Percentiles rank a stretch among this genome's conserved stretches.
Conservation (phyloP, 1,284 basidiomycete genomes). For the Porogramme epimiltina region DNA sequence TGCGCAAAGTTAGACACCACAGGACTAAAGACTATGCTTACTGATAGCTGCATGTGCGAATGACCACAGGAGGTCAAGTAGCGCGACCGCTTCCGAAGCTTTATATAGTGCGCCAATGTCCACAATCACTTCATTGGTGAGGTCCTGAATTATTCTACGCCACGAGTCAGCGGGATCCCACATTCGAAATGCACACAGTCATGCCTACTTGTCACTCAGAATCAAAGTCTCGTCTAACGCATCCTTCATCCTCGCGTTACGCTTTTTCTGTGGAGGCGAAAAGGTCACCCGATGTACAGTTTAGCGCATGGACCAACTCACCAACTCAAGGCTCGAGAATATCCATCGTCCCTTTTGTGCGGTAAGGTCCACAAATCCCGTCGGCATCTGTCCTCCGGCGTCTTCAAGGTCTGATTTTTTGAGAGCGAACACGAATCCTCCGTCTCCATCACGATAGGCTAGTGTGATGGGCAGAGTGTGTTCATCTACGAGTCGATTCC, state of each 20-base stretch:
- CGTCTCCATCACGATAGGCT: conserved; percentile 68
- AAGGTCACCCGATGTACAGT: background rate
- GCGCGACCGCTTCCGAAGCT: conserved; percentile 86
- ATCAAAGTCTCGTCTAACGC: conserved; percentile 81
- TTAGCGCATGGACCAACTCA: conserved; percentile 33
- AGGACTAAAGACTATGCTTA: conserved; percentile 35
- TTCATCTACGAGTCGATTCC: conserved; percentile 55
- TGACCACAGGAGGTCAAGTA: conserved; percentile 85
- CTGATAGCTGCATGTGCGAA: conserved; percentile 83
- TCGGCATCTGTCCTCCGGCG: conserved; percentile 54
- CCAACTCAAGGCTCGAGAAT: conserved; percentile 83
- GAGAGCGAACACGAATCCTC: conserved; percentile 70
- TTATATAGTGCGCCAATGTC: conserved; percentile 81
- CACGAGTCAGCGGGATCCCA: too few relatives aligned
- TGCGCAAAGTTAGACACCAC: background rate
- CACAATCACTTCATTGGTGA: conserved; percentile 64
- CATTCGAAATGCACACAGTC: too few relatives aligned
- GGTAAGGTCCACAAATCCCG: conserved; percentile 69
- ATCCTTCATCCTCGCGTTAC: conserved; percentile 84
- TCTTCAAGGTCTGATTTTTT: conserved; percentile 61
- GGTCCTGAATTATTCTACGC: conserved; percentile 72
- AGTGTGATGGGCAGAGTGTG: conserved; percentile 66
- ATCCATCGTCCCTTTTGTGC: conserved; percentile 70
- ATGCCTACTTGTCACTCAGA: conserved; percentile 70
- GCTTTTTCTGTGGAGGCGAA: conserved; percentile 61